phyloP scores from a whole-genome alignment of 495 filamentous ascomycete species.

The Parathielavia appendiculata region DNA sequence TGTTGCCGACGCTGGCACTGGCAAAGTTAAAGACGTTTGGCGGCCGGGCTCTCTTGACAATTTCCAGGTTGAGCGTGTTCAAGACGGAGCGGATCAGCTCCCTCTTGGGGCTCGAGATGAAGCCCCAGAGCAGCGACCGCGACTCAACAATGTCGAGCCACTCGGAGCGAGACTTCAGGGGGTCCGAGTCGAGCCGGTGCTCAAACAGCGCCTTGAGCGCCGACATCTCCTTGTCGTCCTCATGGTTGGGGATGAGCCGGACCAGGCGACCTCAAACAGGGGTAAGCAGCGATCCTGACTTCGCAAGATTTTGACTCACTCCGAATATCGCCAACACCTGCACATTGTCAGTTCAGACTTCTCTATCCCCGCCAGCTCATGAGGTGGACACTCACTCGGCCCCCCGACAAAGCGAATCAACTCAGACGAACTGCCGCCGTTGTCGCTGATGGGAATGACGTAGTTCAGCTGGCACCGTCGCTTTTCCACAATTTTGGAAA shows the following conservation, averaged over 20 bases:
- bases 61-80: conserved; percentile 82
- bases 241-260: conserved; percentile 70
- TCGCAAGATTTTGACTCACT: conserved; percentile 56
- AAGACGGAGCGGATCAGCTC: conserved; percentile 90
- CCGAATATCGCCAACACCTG: conserved; percentile 82
- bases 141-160: conserved; percentile 90
- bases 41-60: conserved; percentile 77
- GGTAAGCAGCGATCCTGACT: conserved; percentile 46
- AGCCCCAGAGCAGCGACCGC: conserved; percentile 64
- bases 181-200: conserved; percentile 63
- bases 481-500: conserved; percentile 65
- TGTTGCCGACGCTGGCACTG: conserved; percentile 83
- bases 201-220: conserved; percentile 82
- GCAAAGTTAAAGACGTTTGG: conserved; percentile 81
- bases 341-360: neutral
- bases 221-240: conserved; percentile 55
- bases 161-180: conserved; percentile 53
- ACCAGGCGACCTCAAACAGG: conserved; percentile 57
- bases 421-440: conserved; percentile 88
- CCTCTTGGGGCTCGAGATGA: conserved; percentile 75
- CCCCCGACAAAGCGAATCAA: conserved; percentile 89
- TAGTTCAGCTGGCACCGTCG: conserved; percentile 68
- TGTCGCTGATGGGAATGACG: conserved; percentile 91
- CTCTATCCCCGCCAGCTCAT: neutral
- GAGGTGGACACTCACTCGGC: conserved; percentile 44